Conservation (phyloP, 2,329 filamentous ascomycete species). For the Xylariaceae sp. region DNA sequence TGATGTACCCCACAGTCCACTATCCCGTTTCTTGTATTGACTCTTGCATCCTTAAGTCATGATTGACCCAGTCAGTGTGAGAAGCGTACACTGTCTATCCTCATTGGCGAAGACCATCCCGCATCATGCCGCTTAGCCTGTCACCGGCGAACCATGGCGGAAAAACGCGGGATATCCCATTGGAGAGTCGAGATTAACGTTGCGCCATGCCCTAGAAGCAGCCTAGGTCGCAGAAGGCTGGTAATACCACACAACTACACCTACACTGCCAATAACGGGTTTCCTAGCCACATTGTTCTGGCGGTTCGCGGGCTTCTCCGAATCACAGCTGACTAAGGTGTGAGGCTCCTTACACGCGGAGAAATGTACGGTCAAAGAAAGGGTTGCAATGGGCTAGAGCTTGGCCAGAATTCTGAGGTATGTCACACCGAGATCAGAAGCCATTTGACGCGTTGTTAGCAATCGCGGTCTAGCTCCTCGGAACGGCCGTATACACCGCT, state of each 20-base stretch:
- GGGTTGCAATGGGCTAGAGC: background rate
- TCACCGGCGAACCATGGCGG: too few species aligned
- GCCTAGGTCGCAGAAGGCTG: background rate
- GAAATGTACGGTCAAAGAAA: too few species aligned
- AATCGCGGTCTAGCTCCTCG: background rate
- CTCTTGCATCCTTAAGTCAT: background rate
- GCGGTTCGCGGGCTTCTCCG: background rate
- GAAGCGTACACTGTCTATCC: background rate
- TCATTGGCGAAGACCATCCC: background rate
- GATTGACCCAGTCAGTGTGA: constrained; percentile 1
- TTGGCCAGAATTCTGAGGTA: background rate
- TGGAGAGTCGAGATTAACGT: too few species aligned
- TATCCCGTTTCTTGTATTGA: constrained; percentile 8
- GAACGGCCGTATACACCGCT: background rate
- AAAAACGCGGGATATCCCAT: too few species aligned
- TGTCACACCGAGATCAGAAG: background rate
- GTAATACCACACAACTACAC: background rate
- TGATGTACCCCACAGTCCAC: constrained; percentile 5
- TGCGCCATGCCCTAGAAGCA: too few species aligned
- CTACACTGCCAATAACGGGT: background rate
- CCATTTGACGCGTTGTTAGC: background rate
- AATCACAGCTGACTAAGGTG: background rate
- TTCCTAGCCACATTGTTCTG: background rate
- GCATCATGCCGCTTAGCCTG: too few species aligned
- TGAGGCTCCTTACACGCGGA: background rate